These are phyloP conservation scores for Albatrellus sp. DNA, from an alignment of 1,284 basidiomycete genomes.

Conservation along the genomic window DNA sequence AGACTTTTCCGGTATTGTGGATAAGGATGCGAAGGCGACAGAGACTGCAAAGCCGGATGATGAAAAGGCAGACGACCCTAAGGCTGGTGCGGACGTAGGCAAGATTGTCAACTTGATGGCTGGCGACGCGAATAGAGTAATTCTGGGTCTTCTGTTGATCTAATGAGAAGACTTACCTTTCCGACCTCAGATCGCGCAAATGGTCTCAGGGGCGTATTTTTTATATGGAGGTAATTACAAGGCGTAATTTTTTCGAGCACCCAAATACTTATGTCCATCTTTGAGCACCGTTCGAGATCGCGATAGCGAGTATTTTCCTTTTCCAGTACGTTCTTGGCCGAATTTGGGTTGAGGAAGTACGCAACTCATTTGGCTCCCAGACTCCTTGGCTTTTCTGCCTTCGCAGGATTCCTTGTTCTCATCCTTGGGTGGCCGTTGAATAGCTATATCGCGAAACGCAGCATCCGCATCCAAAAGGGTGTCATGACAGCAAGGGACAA, in stretches of 20 bases:
- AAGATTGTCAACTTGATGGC: constrained; percentile 77
- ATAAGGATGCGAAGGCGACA: constrained; percentile 23
- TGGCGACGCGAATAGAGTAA: constrained; percentile 45
- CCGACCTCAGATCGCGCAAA: constrained; percentile 26
- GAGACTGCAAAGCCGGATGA: constrained; percentile 13
- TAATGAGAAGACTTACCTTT: not conserved
- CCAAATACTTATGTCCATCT: constrained; percentile 1
- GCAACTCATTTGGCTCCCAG: constrained; percentile 21
- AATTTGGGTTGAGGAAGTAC: no score
- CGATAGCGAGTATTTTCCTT: constrained; percentile 64
- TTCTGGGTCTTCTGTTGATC: not conserved
- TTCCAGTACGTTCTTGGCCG: constrained; percentile 46
- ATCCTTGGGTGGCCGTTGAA: constrained; percentile 67
- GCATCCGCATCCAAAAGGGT: constrained; percentile 62
- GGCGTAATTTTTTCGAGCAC: not conserved
- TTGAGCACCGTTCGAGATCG: constrained; percentile 66
- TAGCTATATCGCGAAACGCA: constrained; percentile 46
- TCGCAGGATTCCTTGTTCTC: constrained; percentile 77
- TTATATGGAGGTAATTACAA: constrained; percentile 41
- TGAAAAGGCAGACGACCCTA: constrained; percentile 41
- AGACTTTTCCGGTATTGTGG: constrained; percentile 72
- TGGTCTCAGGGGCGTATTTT: constrained; percentile 41
- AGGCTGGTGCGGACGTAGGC: constrained; percentile 59
- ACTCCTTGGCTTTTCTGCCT: constrained; percentile 73
- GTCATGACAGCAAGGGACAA: constrained; percentile 67